These are phyloP conservation scores for Mycena vitilis DNA, from an alignment of 768 basidiomycete genomes.

Conservation along the genomic window DNA sequence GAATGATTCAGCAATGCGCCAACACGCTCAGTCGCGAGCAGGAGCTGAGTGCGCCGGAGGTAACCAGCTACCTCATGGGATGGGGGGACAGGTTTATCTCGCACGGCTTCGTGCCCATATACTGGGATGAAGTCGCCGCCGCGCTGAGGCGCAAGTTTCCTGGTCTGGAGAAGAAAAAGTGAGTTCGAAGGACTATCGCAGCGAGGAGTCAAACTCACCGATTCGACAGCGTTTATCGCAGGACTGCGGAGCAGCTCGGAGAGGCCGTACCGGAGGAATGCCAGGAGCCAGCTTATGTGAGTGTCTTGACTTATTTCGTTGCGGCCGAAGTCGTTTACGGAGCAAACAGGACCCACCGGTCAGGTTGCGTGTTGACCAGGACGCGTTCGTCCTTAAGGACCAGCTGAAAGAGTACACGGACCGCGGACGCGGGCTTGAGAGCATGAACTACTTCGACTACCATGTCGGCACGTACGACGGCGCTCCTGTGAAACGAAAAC, in stretches of 20 bases:
- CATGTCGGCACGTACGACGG: slow-evolving; percentile 49
- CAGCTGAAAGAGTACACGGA: slow-evolving; percentile 44
- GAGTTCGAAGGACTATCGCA: too few relatives aligned
- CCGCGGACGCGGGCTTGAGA: slow-evolving; percentile 37
- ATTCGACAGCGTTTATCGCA: too few relatives aligned
- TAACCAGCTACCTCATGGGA: slow-evolving; percentile 55
- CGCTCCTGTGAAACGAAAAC: too few relatives aligned
- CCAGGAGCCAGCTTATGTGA: too few relatives aligned
- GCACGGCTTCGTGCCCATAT: slow-evolving; percentile 50
- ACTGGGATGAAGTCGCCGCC: slow-evolving; percentile 42
- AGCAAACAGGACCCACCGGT: too few relatives aligned
- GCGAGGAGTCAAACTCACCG: too few relatives aligned
- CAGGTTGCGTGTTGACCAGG: neutral
- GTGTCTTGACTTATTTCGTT: too few relatives aligned
- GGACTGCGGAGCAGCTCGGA: too few relatives aligned
- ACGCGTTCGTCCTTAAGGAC: slow-evolving; percentile 10
- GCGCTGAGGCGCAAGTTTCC: slow-evolving; percentile 27
- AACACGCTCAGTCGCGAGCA: slow-evolving; percentile 47
- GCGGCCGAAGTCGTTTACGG: too few relatives aligned
- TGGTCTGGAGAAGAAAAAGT: neutral
- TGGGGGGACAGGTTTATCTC: slow-evolving; percentile 53
- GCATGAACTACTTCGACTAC: slow-evolving; percentile 39
- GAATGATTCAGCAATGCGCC: slow-evolving; percentile 47
- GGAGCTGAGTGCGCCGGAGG: slow-evolving; percentile 53
- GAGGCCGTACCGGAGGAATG: too few relatives aligned